A percentile compares a stretch with the other conserved stretches of the same genome.
phyloP scores from a whole-genome alignment of 2,329 filamentous ascomycete species.

The Diaporthe amygdali region DNA sequence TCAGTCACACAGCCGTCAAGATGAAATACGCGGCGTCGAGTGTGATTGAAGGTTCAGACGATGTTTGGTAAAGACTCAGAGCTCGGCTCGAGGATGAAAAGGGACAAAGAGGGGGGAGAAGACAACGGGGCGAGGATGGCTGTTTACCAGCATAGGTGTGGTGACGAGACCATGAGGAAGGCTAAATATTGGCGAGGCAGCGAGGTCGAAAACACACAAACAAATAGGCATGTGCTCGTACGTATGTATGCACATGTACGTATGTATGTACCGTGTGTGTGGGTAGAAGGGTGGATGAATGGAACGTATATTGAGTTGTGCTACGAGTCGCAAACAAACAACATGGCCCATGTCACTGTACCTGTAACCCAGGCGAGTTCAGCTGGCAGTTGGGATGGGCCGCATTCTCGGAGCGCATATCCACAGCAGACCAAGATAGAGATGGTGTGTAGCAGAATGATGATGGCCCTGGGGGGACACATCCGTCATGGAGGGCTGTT shows the following conservation, averaged over 20 bases:
- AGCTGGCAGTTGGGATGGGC: slow-evolving; percentile 4
- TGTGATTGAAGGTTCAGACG: background rate
- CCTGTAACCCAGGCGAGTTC: slow-evolving; percentile 7
- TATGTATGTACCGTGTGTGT: background rate
- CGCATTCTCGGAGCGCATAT: slow-evolving; percentile 12
- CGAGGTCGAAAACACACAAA: background rate
- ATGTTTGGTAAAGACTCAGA: background rate
- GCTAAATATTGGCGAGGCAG: background rate
- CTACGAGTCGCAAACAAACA: slow-evolving; percentile 1
- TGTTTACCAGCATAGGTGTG: background rate
- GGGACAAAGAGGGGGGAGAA: background rate
- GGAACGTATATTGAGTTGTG: background rate
- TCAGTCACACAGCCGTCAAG: slow-evolving; percentile 5
- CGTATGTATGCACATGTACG: background rate
- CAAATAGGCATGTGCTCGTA: background rate
- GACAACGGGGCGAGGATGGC: too few relatives aligned
- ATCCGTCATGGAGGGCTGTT: background rate
- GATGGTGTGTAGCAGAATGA: slow-evolving; percentile 9
- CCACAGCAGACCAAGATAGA: slow-evolving; percentile 9
- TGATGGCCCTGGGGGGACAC: background rate
- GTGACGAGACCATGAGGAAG: background rate
- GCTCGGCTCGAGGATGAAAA: background rate
- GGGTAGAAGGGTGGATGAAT: background rate
- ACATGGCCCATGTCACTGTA: background rate
- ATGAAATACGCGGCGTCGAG: background rate